phyloP scores from a whole-genome alignment of 2,329 filamentous ascomycete genomes.

The Drechslerella dactyloides region DNA sequence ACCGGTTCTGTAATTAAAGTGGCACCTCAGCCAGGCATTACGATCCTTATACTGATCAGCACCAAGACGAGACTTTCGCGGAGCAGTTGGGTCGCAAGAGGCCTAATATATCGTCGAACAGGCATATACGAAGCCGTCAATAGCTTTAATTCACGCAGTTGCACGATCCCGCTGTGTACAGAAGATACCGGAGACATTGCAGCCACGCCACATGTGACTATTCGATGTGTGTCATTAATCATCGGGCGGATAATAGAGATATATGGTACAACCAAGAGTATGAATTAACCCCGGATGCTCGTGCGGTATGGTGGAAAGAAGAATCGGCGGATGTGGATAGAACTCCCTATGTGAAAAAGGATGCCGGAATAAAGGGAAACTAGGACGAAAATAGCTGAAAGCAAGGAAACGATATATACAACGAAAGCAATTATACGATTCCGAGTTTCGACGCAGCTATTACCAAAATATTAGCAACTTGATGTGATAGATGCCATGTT shows the following conservation, averaged over 20 bases:
- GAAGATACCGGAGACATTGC: background rate
- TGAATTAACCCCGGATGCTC: conserved; percentile 50
- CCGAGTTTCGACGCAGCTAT: conserved; percentile 93
- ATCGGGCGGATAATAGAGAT: conserved; percentile 48
- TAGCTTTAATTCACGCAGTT: conserved; percentile 2
- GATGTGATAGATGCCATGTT: no score
- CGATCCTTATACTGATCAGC: conserved; percentile 10
- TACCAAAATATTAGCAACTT: conserved; percentile 10
- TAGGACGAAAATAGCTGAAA: conserved; percentile 32
- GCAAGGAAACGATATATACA: conserved; percentile 50
- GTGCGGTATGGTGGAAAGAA: conserved; percentile 34
- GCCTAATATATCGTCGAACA: no score
- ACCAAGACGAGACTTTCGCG: conserved; percentile 15
- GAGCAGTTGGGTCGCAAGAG: no score
- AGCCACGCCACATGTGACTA: conserved; percentile 40
- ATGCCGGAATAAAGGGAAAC: conserved; percentile 46
- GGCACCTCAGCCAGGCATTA: background rate
- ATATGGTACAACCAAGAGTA: conserved; percentile 50
- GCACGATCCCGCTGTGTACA: background rate
- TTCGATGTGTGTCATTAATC: conserved; percentile 47
- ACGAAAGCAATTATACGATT: conserved; percentile 74
- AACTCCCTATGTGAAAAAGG: conserved; percentile 48
- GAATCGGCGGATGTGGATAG: conserved; percentile 48
- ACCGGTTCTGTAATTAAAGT: no score
- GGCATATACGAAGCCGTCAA: no score